Percentiles rank a stretch among this genome's conserved stretches.
Evolutionary conservation across 2,329 filamentous ascomycete species (phyloP).

Genomic region (Pseudogymnoascus sp.): DNA sequence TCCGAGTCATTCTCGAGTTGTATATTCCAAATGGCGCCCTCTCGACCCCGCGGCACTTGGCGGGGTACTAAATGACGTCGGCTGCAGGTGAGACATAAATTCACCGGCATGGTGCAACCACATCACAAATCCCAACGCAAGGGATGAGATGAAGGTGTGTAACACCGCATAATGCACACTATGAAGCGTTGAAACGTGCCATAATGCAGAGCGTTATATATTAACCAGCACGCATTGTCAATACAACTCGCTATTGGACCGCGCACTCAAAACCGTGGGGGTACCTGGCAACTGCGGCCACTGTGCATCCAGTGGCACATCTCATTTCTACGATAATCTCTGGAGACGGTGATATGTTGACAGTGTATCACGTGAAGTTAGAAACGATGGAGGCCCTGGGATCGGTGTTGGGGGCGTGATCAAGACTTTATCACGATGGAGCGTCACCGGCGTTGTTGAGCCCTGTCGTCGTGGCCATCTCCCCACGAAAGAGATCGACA

Average conservation of each 20-base stretch:
- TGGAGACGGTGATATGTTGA: too few relatives aligned
- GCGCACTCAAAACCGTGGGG: background rate
- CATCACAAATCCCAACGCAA: background rate
- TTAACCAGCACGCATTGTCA: background rate
- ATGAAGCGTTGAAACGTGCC: background rate
- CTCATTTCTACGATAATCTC: background rate
- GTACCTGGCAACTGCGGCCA: too few relatives aligned
- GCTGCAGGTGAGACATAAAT: background rate
- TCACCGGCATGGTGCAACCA: background rate
- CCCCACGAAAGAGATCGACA: background rate
- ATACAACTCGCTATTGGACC: background rate
- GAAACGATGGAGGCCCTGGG: background rate
- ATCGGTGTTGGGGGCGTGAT: background rate
- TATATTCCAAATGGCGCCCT: background rate
- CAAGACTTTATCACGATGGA: background rate
- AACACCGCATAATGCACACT: background rate
- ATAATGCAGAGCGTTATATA: background rate
- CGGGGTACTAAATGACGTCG: background rate
- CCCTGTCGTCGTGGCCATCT: background rate
- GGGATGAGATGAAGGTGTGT: background rate
- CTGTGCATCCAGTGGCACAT: too few relatives aligned
- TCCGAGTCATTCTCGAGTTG: background rate
- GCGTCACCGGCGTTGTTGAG: background rate
- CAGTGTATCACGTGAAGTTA: background rate
- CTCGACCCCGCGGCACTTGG: background rate